Percentiles rank a stretch among this genome's conserved stretches.
phyloP scores from a whole-genome alignment of 108 stramenopile genomes.

The Skeletonema marinoi region DNA sequence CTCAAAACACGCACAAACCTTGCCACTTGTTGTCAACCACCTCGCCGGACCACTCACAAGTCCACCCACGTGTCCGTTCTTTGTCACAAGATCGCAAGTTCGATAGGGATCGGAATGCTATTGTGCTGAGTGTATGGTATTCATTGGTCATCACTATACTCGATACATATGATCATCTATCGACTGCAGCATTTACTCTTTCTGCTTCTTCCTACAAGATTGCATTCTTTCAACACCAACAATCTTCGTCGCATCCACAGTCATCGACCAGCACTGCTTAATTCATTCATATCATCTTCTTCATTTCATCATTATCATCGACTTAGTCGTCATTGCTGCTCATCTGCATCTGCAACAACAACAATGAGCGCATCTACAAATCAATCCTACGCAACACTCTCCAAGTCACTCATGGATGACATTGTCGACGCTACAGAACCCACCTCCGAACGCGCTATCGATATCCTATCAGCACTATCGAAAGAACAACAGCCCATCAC shows the following conservation, averaged over 20 bases:
- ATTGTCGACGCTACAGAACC: slow-evolving; percentile 5
- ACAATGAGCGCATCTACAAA: neutral
- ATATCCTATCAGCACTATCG: neutral
- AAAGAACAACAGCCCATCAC: slow-evolving; percentile 12
- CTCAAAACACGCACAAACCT: too few relatives aligned
- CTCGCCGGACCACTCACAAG: too few relatives aligned
- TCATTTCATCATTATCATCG: neutral
- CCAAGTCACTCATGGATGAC: slow-evolving; percentile 12
- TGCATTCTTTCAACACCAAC: neutral
- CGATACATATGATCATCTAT: neutral
- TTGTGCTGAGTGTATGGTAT: too few relatives aligned
- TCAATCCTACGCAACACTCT: neutral
- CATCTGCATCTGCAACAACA: neutral
- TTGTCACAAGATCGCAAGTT: too few relatives aligned
- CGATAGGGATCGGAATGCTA: too few relatives aligned
- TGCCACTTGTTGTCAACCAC: too few relatives aligned
- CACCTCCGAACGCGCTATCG: neutral
- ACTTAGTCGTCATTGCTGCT: neutral
- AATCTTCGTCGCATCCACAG: neutral
- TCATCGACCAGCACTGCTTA: too few relatives aligned
- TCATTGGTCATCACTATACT: too few relatives aligned
- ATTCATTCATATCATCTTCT: neutral
- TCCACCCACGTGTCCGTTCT: too few relatives aligned
- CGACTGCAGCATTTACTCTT: neutral
- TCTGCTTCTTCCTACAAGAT: neutral